A percentile compares a stretch with the other conserved stretches of the same genome.
Conservation (phyloP, 2,329 filamentous ascomycete genomes). For the Fusarium sp. region DNA sequence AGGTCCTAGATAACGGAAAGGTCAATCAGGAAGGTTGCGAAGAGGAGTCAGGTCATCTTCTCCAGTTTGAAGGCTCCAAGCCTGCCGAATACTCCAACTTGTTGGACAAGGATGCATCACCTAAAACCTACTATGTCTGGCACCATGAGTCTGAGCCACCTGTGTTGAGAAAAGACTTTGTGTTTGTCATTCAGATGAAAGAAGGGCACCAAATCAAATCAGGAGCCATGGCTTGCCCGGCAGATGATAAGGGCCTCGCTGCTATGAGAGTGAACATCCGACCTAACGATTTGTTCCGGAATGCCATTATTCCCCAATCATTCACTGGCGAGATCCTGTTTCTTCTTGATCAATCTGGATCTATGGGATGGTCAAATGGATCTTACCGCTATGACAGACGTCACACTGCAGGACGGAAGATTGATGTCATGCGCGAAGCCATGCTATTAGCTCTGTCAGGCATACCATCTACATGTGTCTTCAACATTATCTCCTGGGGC, state of each 20-base stretch:
- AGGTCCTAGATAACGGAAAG: rapidly evolving
- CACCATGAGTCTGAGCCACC: background rate
- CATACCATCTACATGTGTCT: background rate
- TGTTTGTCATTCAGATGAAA: background rate
- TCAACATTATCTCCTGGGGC: background rate
- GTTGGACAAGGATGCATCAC: rapidly evolving
- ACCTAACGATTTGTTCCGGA: background rate
- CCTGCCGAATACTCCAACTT: background rate
- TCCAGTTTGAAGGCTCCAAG: rapidly evolving
- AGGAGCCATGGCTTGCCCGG: background rate
- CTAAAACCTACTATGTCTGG: background rate
- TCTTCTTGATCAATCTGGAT: background rate
- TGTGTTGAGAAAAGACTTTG: background rate
- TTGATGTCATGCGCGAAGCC: background rate
- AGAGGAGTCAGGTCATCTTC: background rate
- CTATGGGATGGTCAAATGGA: background rate
- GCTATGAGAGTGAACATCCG: background rate
- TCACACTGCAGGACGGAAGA: background rate
- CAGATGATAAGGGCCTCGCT: rapidly evolving
- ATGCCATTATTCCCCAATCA: background rate
- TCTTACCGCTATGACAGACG: too few relatives aligned
- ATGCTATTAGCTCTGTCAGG: background rate
- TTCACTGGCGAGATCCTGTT: background rate
- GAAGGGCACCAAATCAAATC: background rate
- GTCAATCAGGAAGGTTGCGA: background rate